Evolutionary conservation across 2,329 filamentous ascomycete genomes (phyloP).

Genomic region (Zymoseptoria tritici): DNA sequence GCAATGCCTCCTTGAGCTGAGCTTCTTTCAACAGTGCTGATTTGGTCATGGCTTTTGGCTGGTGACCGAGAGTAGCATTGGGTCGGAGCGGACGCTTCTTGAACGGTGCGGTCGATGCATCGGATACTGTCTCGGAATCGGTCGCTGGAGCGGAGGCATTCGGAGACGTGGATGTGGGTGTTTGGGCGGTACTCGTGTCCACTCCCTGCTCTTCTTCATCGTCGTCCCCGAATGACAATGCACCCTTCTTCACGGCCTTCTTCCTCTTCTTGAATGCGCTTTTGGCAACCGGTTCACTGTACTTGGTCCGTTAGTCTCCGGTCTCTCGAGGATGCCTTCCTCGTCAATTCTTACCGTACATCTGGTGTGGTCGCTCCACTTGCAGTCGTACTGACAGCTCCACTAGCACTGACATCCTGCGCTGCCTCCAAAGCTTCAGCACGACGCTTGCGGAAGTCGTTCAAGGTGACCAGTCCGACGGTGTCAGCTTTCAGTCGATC

Average conservation of each 20-base stretch:
- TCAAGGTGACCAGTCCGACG: slow-evolving; percentile 82
- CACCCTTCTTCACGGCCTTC: slow-evolving; percentile 47
- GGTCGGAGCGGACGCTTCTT: slow-evolving; percentile 48
- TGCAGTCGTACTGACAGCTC: slow-evolving; percentile 40
- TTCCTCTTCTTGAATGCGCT: slow-evolving; percentile 51
- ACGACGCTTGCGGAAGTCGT: slow-evolving; percentile 91
- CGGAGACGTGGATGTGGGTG: not conserved
- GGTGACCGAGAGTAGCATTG: slow-evolving; percentile 53
- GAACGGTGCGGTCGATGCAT: slow-evolving; percentile 5
- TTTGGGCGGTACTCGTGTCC: not conserved
- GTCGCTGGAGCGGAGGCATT: slow-evolving; percentile 2
- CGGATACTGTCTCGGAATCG: slow-evolving; percentile 13
- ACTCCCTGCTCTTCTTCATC: slow-evolving; percentile 54
- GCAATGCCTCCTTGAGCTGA: slow-evolving; percentile 63
- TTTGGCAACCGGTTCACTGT: slow-evolving; percentile 47
- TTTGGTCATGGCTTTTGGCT: slow-evolving; percentile 72
- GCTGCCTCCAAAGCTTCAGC: slow-evolving; percentile 88
- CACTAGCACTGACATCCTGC: slow-evolving; percentile 38
- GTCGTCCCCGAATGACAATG: slow-evolving; percentile 63
- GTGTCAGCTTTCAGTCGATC: slow-evolving; percentile 78
- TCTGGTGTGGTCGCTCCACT: slow-evolving; percentile 48
- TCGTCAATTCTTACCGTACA: slow-evolving; percentile 49
- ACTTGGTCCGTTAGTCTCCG: slow-evolving; percentile 48
- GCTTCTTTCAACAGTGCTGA: slow-evolving; percentile 71
- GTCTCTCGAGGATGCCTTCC: not conserved